Evolutionary conservation across 306 rosid genomes (phyloP).

Genomic region (Macrotyloma uniflorum): DNA sequence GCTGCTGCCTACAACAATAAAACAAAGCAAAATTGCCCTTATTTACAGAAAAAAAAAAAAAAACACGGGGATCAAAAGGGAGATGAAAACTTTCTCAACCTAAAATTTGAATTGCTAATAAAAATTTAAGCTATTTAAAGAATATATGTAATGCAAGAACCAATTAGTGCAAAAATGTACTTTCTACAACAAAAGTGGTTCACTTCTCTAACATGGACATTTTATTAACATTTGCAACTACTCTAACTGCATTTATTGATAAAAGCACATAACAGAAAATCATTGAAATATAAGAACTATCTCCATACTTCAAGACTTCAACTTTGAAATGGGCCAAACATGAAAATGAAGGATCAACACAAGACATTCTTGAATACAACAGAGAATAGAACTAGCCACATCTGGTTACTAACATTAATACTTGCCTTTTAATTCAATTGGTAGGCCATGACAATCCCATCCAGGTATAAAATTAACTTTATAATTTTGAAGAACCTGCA

Average conservation of each 20-base stretch:
- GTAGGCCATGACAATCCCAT: constrained; percentile 99
- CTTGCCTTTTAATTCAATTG: constrained; percentile 98
- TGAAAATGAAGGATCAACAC: constrained; percentile 18
- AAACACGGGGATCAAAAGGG: not conserved
- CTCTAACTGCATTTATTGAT: not conserved
- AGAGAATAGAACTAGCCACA: constrained; percentile 9
- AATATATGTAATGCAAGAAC: not conserved
- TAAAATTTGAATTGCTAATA: constrained; percentile 3
- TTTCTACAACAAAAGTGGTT: not conserved
- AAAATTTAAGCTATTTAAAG: not conserved
- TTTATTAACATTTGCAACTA: not conserved
- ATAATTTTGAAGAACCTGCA: constrained; percentile 92
- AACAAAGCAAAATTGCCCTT: not conserved
- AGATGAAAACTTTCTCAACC: not conserved
- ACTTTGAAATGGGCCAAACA: not conserved
- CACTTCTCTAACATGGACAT: not conserved
- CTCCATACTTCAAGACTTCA: constrained; percentile 14
- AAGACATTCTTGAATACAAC: constrained; percentile 1
- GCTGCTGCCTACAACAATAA: not conserved
- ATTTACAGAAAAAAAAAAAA: not conserved
- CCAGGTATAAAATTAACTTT: constrained; percentile 95
- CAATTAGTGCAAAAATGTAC: not conserved
- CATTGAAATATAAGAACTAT: not conserved
- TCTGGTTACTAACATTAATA: constrained; percentile 11
- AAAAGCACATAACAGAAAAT: not conserved